Base-by-base conservation (phyloP, 148 eudicot species). In the Nepenthes mirabilis region DNA sequence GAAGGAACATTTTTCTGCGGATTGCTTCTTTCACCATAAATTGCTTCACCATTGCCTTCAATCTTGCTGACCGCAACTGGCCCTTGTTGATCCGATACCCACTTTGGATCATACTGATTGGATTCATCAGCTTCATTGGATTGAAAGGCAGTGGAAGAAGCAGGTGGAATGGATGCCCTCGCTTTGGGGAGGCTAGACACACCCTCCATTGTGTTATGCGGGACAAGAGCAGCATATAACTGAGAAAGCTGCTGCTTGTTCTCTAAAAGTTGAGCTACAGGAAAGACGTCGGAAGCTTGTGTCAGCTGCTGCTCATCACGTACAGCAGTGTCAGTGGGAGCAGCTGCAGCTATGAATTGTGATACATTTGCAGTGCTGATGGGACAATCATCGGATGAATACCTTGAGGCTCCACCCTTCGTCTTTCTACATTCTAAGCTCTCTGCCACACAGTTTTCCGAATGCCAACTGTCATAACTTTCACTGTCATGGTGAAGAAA, bases 1-100 rank as follows among this genome's bases (percentile, higher is more conserved):
- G 68, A n/a, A 45, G 65, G 69, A 45, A 14, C 68, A 43, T 63
- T 72, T 65, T 87, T 79, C 11, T 56, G 59, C 37, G 68, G 77
- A 50, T 71, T 71, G 67, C 61, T 68, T 56, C 33, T 55, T 59
- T 64, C 82, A 59, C 74, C 79, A 60, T 58, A 74, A 45, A 36
- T 48, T 59, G 23, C 47, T 58, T 53, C 62, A 13, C 33, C 59
- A 34, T 52, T 74, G 56, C 64, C 77, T 53, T 75, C 74, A 35
- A 57, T 3, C 3, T 62, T 55, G 55, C 57, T 43, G 9, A 47
- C 59, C 59, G 53, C 36, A 37, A 51, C 59, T 59, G 8, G 56
- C 63, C 61, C 63, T 43, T 37, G 48, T 61, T 47, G 58, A 60
- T 55, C 68, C 76, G 14, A 7, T 45, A 47, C 60, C 64, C 58